Percentiles rank a stretch among this genome's conserved stretches.
These are phyloP conservation scores for Raphanus raphanistrum DNA, from an alignment of 345 rosid genomes.

Conservation along the genomic window DNA sequence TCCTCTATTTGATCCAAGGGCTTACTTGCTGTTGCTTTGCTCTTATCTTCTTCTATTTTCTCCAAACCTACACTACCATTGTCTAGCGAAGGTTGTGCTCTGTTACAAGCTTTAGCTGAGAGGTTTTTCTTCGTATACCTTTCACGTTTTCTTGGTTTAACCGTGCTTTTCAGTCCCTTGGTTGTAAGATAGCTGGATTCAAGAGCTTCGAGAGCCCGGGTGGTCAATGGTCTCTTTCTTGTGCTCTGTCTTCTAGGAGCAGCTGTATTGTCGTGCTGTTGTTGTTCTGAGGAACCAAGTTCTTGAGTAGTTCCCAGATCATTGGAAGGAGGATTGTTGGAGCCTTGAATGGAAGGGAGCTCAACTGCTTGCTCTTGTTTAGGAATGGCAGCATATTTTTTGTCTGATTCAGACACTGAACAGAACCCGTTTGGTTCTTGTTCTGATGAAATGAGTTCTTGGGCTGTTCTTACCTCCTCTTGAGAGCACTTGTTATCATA, in stretches of 20 bases:
- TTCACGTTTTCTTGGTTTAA: slow-evolving; percentile 26
- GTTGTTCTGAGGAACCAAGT: slow-evolving; percentile 25
- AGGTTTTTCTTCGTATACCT: slow-evolving; percentile 27
- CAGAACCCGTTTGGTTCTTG: slow-evolving; percentile 28
- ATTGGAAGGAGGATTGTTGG: slow-evolving; percentile 8
- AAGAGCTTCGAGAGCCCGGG: slow-evolving; percentile 67
- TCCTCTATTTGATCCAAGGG: slow-evolving; percentile 35
- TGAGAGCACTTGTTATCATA: slow-evolving; percentile 18
- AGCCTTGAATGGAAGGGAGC: slow-evolving; percentile 11
- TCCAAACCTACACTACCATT: slow-evolving; percentile 16
- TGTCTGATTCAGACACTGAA: slow-evolving; percentile 14
- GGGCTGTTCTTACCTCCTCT: slow-evolving; percentile 23
- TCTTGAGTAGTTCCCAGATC: slow-evolving; percentile 22
- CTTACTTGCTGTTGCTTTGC: slow-evolving; percentile 19
- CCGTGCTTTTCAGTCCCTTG: slow-evolving; percentile 40
- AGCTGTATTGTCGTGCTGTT: slow-evolving; percentile 20
- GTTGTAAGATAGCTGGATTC: slow-evolving; percentile 50
- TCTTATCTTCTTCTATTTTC: slow-evolving; percentile 17
- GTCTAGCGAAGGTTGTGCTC: slow-evolving; percentile 2
- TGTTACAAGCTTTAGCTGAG: slow-evolving; percentile 6
- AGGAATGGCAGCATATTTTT: slow-evolving; percentile 10
- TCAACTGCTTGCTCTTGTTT: slow-evolving; percentile 26
- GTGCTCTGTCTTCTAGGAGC: slow-evolving; percentile 63
- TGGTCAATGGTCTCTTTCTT: slow-evolving; percentile 64
- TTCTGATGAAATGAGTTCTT: slow-evolving; percentile 22